A percentile compares a stretch with the other conserved stretches of the same genome.
These are phyloP conservation scores for Lentithecium fluviatile DNA, from an alignment of 495 filamentous ascomycete species.

Conservation along the genomic window DNA sequence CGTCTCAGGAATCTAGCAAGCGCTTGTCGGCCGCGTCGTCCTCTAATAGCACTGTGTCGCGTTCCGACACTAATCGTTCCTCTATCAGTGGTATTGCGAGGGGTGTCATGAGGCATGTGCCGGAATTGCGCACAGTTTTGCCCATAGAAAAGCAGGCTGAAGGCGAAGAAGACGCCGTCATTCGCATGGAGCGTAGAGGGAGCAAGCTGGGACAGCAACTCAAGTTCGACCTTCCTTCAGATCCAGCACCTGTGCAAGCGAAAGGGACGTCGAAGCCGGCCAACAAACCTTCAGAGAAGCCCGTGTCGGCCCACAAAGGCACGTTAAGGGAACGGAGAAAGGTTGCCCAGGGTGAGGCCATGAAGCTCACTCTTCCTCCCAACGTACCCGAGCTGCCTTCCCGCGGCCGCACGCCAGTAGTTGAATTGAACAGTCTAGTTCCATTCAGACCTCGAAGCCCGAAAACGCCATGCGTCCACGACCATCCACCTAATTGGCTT, in stretches of 20 bases:
- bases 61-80: background rate
- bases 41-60: background rate
- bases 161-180: background rate
- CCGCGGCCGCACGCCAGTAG: conserved; percentile 7
- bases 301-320: background rate
- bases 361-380: conserved; percentile 25
- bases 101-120: background rate
- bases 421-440: background rate
- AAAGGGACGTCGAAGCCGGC: background rate
- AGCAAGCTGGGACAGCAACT: background rate
- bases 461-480: conserved; percentile 16
- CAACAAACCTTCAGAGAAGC: background rate
- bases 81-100: conserved; percentile 11
- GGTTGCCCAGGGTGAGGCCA: conserved; percentile 7
- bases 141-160: background rate
- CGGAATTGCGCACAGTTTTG: background rate
- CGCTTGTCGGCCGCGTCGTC: background rate
- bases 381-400: conserved; percentile 16
- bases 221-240: background rate
- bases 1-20: background rate
- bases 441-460: conserved; percentile 20
- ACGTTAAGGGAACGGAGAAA: conserved; percentile 27
- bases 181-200: background rate
- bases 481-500: background rate
- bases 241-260: background rate